These are phyloP conservation scores for Heteromeles arbutifolia DNA, from an alignment of 306 rosid genomes.

Conservation along the genomic window DNA sequence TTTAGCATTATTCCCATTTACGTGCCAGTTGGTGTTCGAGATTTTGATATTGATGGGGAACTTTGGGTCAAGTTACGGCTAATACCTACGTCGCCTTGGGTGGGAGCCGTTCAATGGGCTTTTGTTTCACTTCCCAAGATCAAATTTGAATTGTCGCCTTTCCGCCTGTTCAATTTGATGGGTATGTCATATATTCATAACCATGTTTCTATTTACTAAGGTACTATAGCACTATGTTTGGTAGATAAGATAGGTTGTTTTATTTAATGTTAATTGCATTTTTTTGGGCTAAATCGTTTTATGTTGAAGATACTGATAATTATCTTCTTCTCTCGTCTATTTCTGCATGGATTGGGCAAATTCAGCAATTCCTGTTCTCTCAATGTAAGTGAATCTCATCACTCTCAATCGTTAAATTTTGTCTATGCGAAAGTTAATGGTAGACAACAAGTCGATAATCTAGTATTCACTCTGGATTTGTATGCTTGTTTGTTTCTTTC, in stretches of 20 bases:
- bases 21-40: constrained; percentile 90
- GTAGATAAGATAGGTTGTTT: background rate
- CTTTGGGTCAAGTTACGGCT: constrained; percentile 91
- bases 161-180: constrained; percentile 95
- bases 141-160: constrained; percentile 90
- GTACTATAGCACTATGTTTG: background rate
- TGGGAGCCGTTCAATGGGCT: constrained; percentile 97
- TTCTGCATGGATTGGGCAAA: constrained; percentile 35
- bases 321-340: constrained; percentile 16
- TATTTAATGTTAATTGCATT: background rate
- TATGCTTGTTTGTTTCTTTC: background rate
- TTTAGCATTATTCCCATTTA: constrained; percentile 81
- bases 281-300: background rate
- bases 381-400: constrained; percentile 64
- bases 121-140: constrained; percentile 97
- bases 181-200: constrained; percentile 42
- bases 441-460: background rate
- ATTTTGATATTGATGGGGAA: constrained; percentile 97
- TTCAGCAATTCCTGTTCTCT: constrained; percentile 97
- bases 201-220: background rate
- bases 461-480: background rate
- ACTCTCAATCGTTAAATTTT: constrained; percentile 7
- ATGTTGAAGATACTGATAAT: constrained; percentile 40
- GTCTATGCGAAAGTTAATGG: constrained; percentile 10
- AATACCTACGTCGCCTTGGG: constrained; percentile 91